These are phyloP conservation scores for Fraxinus pennsylvanica DNA, from an alignment of 257 asterid genomes.

Conservation along the genomic window DNA sequence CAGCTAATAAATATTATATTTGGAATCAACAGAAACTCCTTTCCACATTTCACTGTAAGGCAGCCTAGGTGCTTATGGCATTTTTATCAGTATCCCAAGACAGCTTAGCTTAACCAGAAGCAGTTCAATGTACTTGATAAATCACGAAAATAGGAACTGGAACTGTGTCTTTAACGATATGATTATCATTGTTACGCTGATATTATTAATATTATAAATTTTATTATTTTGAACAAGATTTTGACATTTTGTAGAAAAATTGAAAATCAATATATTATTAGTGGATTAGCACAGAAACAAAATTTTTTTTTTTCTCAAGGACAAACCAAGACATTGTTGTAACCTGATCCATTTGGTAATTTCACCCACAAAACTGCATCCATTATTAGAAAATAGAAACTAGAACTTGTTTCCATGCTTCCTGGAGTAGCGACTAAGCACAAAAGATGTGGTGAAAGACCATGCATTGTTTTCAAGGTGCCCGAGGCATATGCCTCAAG, in stretches of 20 bases:
- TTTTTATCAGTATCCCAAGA: not conserved
- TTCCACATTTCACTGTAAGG: not conserved
- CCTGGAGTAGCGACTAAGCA: not conserved
- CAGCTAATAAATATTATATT: not conserved
- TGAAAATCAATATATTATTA: not conserved
- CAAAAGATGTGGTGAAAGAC: not conserved
- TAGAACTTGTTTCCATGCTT: not conserved
- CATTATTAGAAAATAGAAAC: not conserved
- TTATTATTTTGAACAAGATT: not conserved
- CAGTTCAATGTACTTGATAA: not conserved
- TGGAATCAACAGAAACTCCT: not conserved
- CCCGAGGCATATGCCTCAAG: not conserved
- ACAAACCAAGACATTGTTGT: not conserved
- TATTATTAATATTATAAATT: too few relatives aligned
- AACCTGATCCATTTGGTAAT: not conserved
- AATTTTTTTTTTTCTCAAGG: not conserved
- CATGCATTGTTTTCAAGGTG: not conserved
- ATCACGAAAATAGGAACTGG: not conserved
- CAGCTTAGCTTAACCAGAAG: not conserved
- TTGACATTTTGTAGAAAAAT: not conserved
- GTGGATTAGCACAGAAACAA: not conserved
- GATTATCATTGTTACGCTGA: not conserved
- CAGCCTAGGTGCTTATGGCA: not conserved
- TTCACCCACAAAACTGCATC: not conserved
- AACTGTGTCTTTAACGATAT: not conserved